These are phyloP conservation scores for Solanum commersonii DNA, from an alignment of 257 asterid genomes.

Conservation along the genomic window DNA sequence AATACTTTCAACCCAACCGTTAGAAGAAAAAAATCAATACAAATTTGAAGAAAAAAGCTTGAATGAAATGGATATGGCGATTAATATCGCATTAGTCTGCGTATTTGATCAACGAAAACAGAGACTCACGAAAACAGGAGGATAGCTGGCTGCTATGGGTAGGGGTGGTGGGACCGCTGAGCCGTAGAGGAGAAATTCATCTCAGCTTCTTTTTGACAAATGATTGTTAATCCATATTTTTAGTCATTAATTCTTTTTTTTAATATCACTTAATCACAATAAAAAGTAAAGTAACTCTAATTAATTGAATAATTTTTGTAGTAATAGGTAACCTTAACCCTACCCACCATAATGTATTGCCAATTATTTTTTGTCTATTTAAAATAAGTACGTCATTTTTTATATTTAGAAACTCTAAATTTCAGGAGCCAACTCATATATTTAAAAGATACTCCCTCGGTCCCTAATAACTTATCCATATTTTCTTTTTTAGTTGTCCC, in stretches of 20 bases:
- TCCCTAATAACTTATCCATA: too few relatives aligned
- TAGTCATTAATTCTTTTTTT: neutral
- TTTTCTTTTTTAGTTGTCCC: too few relatives aligned
- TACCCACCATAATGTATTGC: too few relatives aligned
- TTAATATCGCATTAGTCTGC: neutral
- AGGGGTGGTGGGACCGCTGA: neutral
- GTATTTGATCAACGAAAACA: neutral
- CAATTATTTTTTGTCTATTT: neutral
- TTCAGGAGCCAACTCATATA: too few relatives aligned
- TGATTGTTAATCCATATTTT: neutral
- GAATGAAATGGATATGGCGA: neutral
- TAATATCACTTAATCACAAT: neutral
- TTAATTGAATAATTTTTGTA: neutral
- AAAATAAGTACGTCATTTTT: rapidly evolving
- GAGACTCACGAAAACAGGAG: neutral
- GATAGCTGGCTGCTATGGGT: neutral
- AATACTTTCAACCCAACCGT: neutral
- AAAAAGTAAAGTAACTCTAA: neutral
- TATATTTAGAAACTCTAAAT: too few relatives aligned
- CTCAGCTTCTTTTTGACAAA: neutral
- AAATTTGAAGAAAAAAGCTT: neutral
- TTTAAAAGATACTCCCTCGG: too few relatives aligned
- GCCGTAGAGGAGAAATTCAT: neutral
- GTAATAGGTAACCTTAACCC: neutral
- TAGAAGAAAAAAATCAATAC: neutral